Conservation (phyloP, 1,284 basidiomycete species). For the Leccinum subspadiceum region DNA sequence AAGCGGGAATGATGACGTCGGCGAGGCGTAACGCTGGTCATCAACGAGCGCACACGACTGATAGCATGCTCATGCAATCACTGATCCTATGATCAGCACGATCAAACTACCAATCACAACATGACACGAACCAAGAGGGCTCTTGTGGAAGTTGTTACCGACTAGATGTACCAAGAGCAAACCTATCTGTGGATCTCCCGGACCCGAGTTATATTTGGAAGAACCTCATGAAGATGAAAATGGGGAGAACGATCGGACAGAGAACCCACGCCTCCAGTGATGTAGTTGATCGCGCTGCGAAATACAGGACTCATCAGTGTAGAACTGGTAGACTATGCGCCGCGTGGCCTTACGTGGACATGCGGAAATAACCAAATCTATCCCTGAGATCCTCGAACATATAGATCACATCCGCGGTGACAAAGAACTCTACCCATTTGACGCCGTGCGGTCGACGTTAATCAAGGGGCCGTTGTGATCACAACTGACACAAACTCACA, state of each 20-base stretch:
- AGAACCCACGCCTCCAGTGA: constrained; percentile 86
- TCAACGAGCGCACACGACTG: constrained; percentile 81
- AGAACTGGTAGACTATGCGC: constrained; percentile 12
- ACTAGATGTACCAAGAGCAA: constrained; percentile 94
- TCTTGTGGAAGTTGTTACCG: constrained; percentile 90
- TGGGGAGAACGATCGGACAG: constrained; percentile 87
- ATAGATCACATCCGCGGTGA: constrained; percentile 93
- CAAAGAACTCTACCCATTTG: constrained; percentile 96
- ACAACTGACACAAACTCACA: constrained; percentile 41
- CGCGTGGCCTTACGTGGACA: constrained; percentile 66
- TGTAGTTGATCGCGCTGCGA: constrained; percentile 75
- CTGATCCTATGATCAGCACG: constrained; percentile 39
- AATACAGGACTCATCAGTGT: constrained; percentile 10
- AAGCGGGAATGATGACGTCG: constrained; percentile 23
- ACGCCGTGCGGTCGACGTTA: constrained; percentile 51
- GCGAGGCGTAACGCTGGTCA: constrained; percentile 55
- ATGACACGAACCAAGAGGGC: constrained; percentile 70
- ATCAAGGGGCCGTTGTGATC: background rate
- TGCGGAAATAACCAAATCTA: constrained; percentile 93
- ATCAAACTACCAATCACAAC: background rate
- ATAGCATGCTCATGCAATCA: constrained; percentile 71
- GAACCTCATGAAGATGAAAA: constrained; percentile 88
- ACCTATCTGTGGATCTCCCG: constrained; percentile 98
- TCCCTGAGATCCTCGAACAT: constrained; percentile 99
- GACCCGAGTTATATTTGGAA: constrained; percentile 98